phyloP scores from a whole-genome alignment of 768 basidiomycete species.

The Trametes punicea region DNA sequence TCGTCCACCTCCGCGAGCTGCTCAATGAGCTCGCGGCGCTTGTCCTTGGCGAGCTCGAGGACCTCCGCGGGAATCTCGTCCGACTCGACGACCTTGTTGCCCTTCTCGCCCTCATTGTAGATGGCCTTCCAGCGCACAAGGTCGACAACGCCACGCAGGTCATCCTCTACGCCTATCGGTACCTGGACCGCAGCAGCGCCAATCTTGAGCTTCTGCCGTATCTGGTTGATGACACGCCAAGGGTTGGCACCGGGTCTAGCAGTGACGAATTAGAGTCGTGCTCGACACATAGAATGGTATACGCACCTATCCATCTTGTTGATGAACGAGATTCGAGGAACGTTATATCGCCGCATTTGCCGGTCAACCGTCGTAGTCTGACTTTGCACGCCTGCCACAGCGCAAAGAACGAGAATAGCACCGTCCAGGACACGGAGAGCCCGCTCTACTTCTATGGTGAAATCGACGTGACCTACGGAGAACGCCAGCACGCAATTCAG shows the following conservation, averaged over 20 bases:
- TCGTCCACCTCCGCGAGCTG: slow-evolving; percentile 97
- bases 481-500: not conserved
- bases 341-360: slow-evolving; percentile 96
- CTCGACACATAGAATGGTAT: not conserved
- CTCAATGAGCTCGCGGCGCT: slow-evolving; percentile 90
- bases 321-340: slow-evolving; percentile 93
- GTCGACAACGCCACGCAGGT: slow-evolving; percentile 89
- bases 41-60: slow-evolving; percentile 70
- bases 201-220: slow-evolving; percentile 87
- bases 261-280: not conserved
- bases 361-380: slow-evolving; percentile 99
- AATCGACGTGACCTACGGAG: slow-evolving; percentile 91
- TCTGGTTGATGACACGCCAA: slow-evolving; percentile 90
- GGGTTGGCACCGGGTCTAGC: slow-evolving; percentile 93
- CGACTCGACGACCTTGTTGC: slow-evolving; percentile 73
- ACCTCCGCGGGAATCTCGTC: slow-evolving; percentile 85
- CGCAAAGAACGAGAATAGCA: slow-evolving; percentile 93
- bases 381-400: slow-evolving; percentile 95
- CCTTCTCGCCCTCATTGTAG: slow-evolving; percentile 93
- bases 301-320: slow-evolving; percentile 96
- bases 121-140: slow-evolving; percentile 91
- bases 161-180: slow-evolving; percentile 88
- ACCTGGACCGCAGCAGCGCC: slow-evolving; percentile 94
- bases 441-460: slow-evolving; percentile 98
- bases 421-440: slow-evolving; percentile 96